Evolutionary conservation across 169 alveolate genomes (phyloP), one percentile per base, ranked within the genome.

Genomic region (Plasmodium vinckei): DNA sequence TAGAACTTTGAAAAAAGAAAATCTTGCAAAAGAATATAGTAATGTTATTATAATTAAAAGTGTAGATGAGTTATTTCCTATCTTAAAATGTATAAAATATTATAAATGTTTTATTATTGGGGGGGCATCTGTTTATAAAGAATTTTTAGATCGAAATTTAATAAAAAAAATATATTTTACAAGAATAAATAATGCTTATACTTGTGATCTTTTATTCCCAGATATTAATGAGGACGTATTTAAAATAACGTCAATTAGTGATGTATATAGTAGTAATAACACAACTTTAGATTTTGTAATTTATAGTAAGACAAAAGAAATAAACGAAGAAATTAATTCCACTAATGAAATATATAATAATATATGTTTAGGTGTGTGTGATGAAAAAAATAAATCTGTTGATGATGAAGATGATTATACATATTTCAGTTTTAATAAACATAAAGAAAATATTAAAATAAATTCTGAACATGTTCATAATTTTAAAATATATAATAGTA

Each of bases 31-130:
- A 3, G 94, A 87, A 2, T 0, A 33, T 33, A 33, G 0, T 4
- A 95, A 93, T 21, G 92, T 88, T 49, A 56, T 73, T 23, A 86
- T 94, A 19, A 87, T 73, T 57, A 25, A 68, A 21, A 87, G 91
- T 27, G 46, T 96, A 21, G 92, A 86, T 5, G 94, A 87, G 4
- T 92, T 97, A 5, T 39, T 96, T 15, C 51, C 73, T 21, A 44
- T 61, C 4, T 46, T 93, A 51, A 86, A 86, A 17, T 42, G 60
- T 13, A 92, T 89, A 12, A 69, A 68, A n/a, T 68, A 82, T 54
- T 72, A 94, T 89, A 94, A 94, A 84, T 92, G 93, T 23, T 93
- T 93, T 72, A 87, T 95, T 25, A 65, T 95, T 33, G 99, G 99
- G 15, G 99, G 99, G 5, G 92, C 96, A 9, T 46, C 73, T 9